Evolutionary conservation across 768 basidiomycete species (phyloP), one percentile per base, ranked within the genome.

Genomic region (Coprinopsis strossmayeri): DNA sequence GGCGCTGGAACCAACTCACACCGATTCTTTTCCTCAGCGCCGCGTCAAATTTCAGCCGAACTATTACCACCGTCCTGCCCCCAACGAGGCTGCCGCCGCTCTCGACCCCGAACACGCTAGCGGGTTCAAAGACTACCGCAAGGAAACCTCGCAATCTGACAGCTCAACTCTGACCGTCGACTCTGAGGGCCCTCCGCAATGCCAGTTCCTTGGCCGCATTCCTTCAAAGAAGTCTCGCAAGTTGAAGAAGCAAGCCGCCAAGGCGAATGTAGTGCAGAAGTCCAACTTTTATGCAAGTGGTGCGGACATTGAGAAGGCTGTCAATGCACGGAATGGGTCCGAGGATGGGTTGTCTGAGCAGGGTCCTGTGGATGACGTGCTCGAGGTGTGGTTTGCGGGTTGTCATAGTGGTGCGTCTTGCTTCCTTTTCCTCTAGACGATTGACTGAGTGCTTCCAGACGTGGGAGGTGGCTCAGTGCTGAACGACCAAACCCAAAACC

Each of bases 301-400:
- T 49, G 21, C 55, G 56, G 50, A 38, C 2, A 35, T 12, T 21
- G 32, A n/a, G 25, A 45, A 18, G 18, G 12, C n/a, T 10, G 30
- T n/a, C n/a, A 32, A 3, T n/a, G 25, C 32, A 15, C n/a, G 18
- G 23, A 15, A n/a, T 18, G 26, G 5, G 3, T 11, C 17, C 17
- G 9, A 57, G 15, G 54, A 53, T 23, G 21, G 51, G 3, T 39
- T 45, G 21, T 58, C 61, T 40, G 55, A 44, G 3, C 52, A 39
- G 2, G 48, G 41, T 5, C 49, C 52, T 18, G 21, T 49, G 0
- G 58, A 59, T n/a, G 79, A 87, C 60, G 78, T 87, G 10, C 61
- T 80, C 12, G 87, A 91, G 59, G 85, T 89, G 2, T 91, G 86
- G 86, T 91, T 91, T 57, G 55, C 78, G 4, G 87, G 87, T 2